These are phyloP conservation scores for Isabelozyma rhagii DNA, from an alignment of 805 yeast genomes.

Conservation along the genomic window DNA sequence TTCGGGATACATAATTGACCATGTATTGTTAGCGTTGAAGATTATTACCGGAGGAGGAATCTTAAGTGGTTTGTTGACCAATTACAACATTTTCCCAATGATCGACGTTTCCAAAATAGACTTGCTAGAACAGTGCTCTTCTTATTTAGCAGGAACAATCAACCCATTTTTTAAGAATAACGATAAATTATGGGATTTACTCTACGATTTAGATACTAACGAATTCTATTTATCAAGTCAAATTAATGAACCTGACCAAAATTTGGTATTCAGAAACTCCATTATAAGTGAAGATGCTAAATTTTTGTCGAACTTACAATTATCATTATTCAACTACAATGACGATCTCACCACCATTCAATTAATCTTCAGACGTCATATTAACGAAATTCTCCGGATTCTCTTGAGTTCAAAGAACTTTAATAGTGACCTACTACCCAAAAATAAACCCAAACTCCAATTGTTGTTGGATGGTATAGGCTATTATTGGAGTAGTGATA, in stretches of 20 bases:
- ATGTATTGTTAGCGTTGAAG: slow-evolving; percentile 36
- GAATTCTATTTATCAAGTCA: slow-evolving; percentile 32
- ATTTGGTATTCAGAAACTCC: slow-evolving; percentile 24
- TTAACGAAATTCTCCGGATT: slow-evolving; percentile 40
- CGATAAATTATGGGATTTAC: slow-evolving; percentile 55
- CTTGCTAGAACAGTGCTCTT: slow-evolving; percentile 36
- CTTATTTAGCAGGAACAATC: slow-evolving; percentile 62
- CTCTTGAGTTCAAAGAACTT: slow-evolving; percentile 37
- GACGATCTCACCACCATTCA: slow-evolving; percentile 46
- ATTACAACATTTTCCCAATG: slow-evolving; percentile 51
- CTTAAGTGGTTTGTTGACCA: slow-evolving; percentile 34
- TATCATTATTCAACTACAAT: slow-evolving; percentile 41
- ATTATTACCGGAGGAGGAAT: slow-evolving; percentile 43
- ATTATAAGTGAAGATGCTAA: slow-evolving; percentile 44
- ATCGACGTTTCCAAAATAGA: slow-evolving; percentile 60
- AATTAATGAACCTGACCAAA: slow-evolving; percentile 11
- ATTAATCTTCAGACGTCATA: slow-evolving; percentile 40
- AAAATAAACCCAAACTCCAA: slow-evolving; percentile 14
- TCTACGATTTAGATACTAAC: slow-evolving; percentile 57
- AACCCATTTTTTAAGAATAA: slow-evolving; percentile 60
- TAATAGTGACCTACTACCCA: slow-evolving; percentile 14
- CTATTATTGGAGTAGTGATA: slow-evolving; percentile 41
- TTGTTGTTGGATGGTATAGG: slow-evolving; percentile 41
- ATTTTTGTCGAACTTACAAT: slow-evolving; percentile 40
- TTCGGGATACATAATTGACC: slow-evolving; percentile 40